phyloP scores from a whole-genome alignment of 805 yeast genomes.

The Saccharomycopsis javanensis region DNA sequence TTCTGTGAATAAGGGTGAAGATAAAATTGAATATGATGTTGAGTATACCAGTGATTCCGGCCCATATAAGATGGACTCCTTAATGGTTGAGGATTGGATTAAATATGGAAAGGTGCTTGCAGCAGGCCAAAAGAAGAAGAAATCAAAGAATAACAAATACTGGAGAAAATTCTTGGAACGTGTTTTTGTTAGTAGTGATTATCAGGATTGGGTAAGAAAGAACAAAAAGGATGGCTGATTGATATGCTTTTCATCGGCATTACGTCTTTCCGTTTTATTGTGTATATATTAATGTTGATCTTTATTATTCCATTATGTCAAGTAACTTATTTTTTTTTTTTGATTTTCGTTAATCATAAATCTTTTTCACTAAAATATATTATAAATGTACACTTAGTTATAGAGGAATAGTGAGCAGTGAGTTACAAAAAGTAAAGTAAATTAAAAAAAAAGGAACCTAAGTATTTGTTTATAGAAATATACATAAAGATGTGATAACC shows the following conservation, averaged over 20 bases:
- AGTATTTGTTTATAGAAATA: too few species aligned
- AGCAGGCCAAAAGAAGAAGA: slow-evolving; percentile 26
- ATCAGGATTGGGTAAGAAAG: slow-evolving; percentile 49
- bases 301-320: too few species aligned
- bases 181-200: slow-evolving; percentile 57
- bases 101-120: slow-evolving; percentile 29
- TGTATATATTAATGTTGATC: too few species aligned
- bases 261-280: too few species aligned
- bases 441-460: too few species aligned
- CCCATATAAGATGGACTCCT: slow-evolving; percentile 41
- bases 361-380: too few species aligned
- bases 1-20: slow-evolving; percentile 34
- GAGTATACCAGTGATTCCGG: slow-evolving; percentile 64
- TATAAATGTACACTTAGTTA: too few species aligned
- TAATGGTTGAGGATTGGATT: slow-evolving; percentile 57
- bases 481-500: background rate
- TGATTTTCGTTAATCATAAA: background rate
- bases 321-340: background rate
- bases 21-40: slow-evolving; percentile 45
- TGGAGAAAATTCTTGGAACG: slow-evolving; percentile 52
- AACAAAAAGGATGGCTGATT: slow-evolving; percentile 18
- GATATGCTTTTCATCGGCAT: too few species aligned
- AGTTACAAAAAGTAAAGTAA: background rate
- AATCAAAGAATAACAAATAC: slow-evolving; percentile 47
- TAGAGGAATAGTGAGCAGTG: too few species aligned